phyloP scores from a whole-genome alignment of 1,139 yeast genomes.

The Yarrowia galli region DNA sequence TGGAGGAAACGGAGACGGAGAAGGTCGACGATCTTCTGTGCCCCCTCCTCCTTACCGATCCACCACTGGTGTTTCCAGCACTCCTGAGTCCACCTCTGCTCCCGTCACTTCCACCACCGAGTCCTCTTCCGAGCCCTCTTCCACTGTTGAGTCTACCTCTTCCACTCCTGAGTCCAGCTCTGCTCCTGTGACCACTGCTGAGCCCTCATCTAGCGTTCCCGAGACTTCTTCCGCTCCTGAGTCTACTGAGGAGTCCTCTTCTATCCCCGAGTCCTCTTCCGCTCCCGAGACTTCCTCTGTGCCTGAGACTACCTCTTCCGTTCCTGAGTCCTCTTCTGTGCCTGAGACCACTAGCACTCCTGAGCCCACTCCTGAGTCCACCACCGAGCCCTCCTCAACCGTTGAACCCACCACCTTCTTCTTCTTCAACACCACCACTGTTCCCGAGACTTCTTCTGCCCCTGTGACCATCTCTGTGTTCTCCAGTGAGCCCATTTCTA shows the following conservation, averaged over 20 bases:
- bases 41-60: slow-evolving; percentile 12
- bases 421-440: slow-evolving; percentile 2
- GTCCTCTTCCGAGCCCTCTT: background rate
- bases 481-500: background rate
- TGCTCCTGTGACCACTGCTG: slow-evolving; percentile 1
- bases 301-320: background rate
- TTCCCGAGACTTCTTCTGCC: slow-evolving; percentile 2
- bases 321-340: background rate
- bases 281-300: background rate
- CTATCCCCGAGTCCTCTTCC: background rate
- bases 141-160: background rate
- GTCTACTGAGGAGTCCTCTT: background rate
- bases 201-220: background rate
- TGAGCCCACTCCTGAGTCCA: slow-evolving; percentile 5
- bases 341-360: background rate
- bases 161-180: background rate
- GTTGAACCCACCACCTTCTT: background rate
- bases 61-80: slow-evolving; percentile 1
- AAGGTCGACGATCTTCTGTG: background rate
- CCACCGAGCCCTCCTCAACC: slow-evolving; percentile 4
- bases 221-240: background rate
- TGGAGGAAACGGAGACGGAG: slow-evolving; percentile 24
- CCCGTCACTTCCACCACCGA: background rate
- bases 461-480: background rate
- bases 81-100: background rate